Conservation (phyloP, 2,329 filamentous ascomycete species). For the Proliferodiscus dingleyae region DNA sequence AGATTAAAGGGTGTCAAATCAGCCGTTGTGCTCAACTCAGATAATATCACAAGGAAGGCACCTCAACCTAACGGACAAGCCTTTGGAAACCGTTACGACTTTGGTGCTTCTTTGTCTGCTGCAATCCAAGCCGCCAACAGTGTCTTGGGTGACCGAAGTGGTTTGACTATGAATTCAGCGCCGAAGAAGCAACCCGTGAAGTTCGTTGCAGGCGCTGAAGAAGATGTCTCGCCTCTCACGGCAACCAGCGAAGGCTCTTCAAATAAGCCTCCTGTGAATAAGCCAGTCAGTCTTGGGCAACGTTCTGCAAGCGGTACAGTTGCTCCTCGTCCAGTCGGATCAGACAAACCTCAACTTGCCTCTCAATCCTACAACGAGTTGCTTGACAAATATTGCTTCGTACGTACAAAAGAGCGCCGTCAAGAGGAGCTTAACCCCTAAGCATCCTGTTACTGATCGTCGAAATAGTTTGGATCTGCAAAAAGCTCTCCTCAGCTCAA, state of each 20-base stretch:
- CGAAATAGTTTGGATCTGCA: constrained; percentile 56
- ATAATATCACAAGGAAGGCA: constrained; percentile 34
- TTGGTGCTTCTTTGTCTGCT: constrained; percentile 82
- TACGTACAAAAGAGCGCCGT: constrained; percentile 60
- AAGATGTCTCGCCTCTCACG: constrained; percentile 19
- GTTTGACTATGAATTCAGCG: constrained; percentile 41
- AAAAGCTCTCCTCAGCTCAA: constrained; percentile 47
- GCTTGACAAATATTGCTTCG: constrained; percentile 99
- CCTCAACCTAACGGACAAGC: constrained; percentile 60
- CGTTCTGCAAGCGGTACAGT: constrained; percentile 36
- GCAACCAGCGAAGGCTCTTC: constrained; percentile 15
- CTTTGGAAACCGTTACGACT: constrained; percentile 93
- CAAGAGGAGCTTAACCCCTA: constrained; percentile 11
- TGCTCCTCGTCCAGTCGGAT: constrained; percentile 46
- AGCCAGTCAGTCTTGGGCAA: constrained; percentile 14
- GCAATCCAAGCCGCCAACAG: constrained; percentile 73
- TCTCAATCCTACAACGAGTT: constrained; percentile 94
- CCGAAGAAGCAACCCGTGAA: constrained; percentile 18
- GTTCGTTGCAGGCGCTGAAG: constrained; percentile 14
- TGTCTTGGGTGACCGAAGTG: constrained; percentile 52
- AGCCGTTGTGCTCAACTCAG: constrained; percentile 47
- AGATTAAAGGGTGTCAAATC: constrained; percentile 69
- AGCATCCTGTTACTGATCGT: constrained; percentile 37
- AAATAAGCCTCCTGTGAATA: constrained; percentile 17
- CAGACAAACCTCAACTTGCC: constrained; percentile 65